A percentile compares a stretch with the other conserved stretches of the same genome.
Conservation (phyloP, 2,329 filamentous ascomycete genomes). For the Clathrospora elynae region DNA sequence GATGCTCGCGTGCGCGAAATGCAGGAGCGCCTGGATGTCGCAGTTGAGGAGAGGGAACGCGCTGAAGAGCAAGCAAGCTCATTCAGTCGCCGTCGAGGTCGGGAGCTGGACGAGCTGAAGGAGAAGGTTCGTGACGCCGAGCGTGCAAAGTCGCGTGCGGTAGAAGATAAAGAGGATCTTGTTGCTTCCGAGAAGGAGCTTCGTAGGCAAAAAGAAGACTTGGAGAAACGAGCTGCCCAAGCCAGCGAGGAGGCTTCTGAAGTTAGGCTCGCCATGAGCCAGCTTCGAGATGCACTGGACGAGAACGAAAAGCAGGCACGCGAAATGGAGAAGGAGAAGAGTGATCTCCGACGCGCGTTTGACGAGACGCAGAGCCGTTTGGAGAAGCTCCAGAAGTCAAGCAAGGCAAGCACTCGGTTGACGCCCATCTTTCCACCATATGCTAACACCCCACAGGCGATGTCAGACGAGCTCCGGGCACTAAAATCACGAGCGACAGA, state of each 20-base stretch:
- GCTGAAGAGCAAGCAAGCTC: constrained; percentile 88
- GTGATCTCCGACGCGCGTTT: constrained; percentile 73
- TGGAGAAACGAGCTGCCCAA: constrained; percentile 72
- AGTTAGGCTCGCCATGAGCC: constrained; percentile 74
- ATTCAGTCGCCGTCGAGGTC: constrained; percentile 72
- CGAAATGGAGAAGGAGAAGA: constrained; percentile 81
- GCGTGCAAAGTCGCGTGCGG: constrained; percentile 70
- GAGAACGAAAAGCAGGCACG: constrained; percentile 83
- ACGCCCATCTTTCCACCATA: neutral
- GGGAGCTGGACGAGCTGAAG: constrained; percentile 87
- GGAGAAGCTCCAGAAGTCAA: constrained; percentile 76
- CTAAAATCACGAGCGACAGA: constrained; percentile 53
- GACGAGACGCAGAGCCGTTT: constrained; percentile 78
- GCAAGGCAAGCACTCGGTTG: constrained; percentile 51
- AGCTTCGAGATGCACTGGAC: constrained; percentile 80
- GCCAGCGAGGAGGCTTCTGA: constrained; percentile 76
- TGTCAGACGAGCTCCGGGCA: constrained; percentile 63
- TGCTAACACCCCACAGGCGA: constrained; percentile 46
- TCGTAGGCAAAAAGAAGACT: constrained; percentile 72
- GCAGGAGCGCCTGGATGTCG: constrained; percentile 83
- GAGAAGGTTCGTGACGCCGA: constrained; percentile 80
- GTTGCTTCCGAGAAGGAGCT: constrained; percentile 75
- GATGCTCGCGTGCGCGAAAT: constrained; percentile 86
- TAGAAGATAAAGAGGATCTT: constrained; percentile 77
- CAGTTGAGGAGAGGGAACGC: constrained; percentile 90